Percentiles rank a stretch among this genome's conserved stretches.
These are phyloP conservation scores for Pseudocercospora cruenta DNA, from an alignment of 2,329 filamentous ascomycete species.

Conservation along the genomic window DNA sequence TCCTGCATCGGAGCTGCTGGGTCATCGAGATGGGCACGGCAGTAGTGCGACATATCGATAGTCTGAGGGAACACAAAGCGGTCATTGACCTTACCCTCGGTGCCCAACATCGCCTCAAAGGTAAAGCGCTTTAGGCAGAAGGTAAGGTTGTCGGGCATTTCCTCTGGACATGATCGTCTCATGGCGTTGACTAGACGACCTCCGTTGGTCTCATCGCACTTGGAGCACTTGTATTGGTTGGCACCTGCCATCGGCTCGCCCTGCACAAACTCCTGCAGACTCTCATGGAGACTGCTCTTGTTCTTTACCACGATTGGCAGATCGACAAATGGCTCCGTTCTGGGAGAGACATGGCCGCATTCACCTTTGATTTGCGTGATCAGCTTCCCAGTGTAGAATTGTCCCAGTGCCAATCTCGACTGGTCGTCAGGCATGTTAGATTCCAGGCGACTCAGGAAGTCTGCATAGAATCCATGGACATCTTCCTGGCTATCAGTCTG, in stretches of 20 bases:
- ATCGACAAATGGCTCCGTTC: slow-evolving; percentile 86
- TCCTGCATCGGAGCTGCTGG: slow-evolving; percentile 58
- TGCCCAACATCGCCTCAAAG: slow-evolving; percentile 72
- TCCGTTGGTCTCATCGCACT: slow-evolving; percentile 67
- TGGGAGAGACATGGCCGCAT: slow-evolving; percentile 89
- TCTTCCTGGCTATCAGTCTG: slow-evolving; percentile 95
- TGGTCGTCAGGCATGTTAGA: slow-evolving; percentile 69
- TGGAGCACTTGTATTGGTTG: slow-evolving; percentile 98
- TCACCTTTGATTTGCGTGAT: slow-evolving; percentile 95
- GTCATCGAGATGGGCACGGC: slow-evolving; percentile 78
- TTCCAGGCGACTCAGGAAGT: slow-evolving; percentile 90
- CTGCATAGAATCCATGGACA: slow-evolving; percentile 95
- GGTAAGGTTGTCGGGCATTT: slow-evolving; percentile 90
- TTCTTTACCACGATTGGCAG: slow-evolving; percentile 97
- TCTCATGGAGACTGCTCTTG: slow-evolving; percentile 80
- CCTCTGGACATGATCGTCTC: slow-evolving; percentile 83
- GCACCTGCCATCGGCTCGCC: slow-evolving; percentile 95
- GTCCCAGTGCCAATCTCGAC: slow-evolving; percentile 73
- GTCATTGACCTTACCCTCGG: slow-evolving; percentile 90
- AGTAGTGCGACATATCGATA: slow-evolving; percentile 89
- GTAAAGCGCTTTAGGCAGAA: slow-evolving; percentile 92
- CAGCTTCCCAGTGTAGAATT: slow-evolving; percentile 87
- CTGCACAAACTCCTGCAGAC: slow-evolving; percentile 90
- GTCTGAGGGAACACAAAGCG: slow-evolving; percentile 82
- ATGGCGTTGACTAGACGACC: slow-evolving; percentile 79